A percentile compares a stretch with the other conserved stretches of the same genome.
phyloP scores from a whole-genome alignment of 2,329 filamentous ascomycete genomes.

The Exutisphaerella laricina region DNA sequence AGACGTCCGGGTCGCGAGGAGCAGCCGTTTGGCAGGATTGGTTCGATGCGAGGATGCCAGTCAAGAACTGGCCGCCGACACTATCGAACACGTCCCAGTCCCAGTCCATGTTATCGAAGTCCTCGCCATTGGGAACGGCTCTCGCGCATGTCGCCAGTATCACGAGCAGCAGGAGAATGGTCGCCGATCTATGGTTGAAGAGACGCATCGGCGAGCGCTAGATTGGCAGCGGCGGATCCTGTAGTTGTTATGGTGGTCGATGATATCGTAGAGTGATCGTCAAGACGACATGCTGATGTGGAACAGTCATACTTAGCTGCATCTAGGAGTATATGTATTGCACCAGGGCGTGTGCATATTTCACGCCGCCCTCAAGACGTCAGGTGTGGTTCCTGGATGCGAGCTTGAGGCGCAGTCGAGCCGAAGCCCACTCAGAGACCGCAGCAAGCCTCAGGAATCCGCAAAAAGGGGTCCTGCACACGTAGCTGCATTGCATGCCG shows the following conservation, averaged over 20 bases:
- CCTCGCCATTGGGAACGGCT: constrained; percentile 1
- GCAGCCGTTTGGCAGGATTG: constrained; percentile 6
- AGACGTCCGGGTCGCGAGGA: too few species aligned
- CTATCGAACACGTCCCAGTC: constrained; percentile 1
- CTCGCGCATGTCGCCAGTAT: constrained; percentile 4
- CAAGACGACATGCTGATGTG: constrained; percentile 3
- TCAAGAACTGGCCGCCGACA: constrained; percentile 7
- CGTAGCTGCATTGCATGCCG: not conserved
- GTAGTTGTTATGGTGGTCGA: not conserved
- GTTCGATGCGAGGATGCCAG: constrained; percentile 1
- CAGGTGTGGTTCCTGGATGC: not conserved
- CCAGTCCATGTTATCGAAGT: constrained; percentile 9
- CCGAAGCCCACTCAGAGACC: not conserved
- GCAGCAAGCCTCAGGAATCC: not conserved
- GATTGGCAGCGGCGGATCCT: not conserved
- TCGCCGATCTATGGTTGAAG: constrained; percentile 3
- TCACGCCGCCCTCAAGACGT: constrained; percentile 2
- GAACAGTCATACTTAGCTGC: constrained; percentile 3
- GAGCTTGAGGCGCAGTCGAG: not conserved
- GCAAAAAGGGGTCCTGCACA: not conserved
- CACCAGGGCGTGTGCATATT: not conserved
- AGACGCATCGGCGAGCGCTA: constrained; percentile 3
- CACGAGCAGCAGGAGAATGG: constrained; percentile 1
- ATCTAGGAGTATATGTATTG: constrained; percentile 2
- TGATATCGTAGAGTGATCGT: not conserved